Evolutionary conservation across 108 stramenopile genomes (phyloP).

Genomic region (Nitzschia palea): DNA sequence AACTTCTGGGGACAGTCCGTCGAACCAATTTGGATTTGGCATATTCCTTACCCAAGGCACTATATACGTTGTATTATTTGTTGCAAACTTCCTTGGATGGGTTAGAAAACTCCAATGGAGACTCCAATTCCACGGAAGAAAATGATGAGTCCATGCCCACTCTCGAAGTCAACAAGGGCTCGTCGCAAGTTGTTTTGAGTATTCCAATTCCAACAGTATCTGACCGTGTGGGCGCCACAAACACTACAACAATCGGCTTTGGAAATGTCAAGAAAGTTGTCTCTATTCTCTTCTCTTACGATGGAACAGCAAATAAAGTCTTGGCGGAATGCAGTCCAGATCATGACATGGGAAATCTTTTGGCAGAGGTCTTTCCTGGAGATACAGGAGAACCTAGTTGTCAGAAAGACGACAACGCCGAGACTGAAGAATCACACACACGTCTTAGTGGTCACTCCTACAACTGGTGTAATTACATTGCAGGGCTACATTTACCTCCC

Average conservation of each 20-base stretch:
- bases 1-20: conserved; percentile 27
- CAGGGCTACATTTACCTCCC: conserved; percentile 52
- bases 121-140: neutral
- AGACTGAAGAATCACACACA: neutral
- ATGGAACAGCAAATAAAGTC: conserved; percentile 7
- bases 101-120: conserved; percentile 6
- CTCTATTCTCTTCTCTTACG: conserved; percentile 29
- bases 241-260: neutral
- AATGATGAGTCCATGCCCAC: neutral
- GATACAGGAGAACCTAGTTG: conserved; percentile 24
- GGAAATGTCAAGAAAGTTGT: conserved; percentile 19
- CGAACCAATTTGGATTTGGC: conserved; percentile 58
- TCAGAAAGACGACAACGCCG: neutral
- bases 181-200: conserved; percentile 20
- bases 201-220: conserved; percentile 32
- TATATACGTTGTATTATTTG: conserved; percentile 74
- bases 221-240: neutral
- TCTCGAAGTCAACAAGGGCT: conserved; percentile 6
- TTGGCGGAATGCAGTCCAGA: conserved; percentile 8
- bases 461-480: conserved; percentile 82
- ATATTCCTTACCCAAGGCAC: conserved; percentile 45
- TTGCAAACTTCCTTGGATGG: conserved; percentile 60
- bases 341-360: conserved; percentile 22
- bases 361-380: conserved; percentile 44
- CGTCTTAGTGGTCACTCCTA: conserved; percentile 45